Percentiles rank a stretch among this genome's conserved stretches.
These are phyloP conservation scores for Dictyostelium firmibasis DNA, from an alignment of 78 protist species.

Conservation along the genomic window DNA sequence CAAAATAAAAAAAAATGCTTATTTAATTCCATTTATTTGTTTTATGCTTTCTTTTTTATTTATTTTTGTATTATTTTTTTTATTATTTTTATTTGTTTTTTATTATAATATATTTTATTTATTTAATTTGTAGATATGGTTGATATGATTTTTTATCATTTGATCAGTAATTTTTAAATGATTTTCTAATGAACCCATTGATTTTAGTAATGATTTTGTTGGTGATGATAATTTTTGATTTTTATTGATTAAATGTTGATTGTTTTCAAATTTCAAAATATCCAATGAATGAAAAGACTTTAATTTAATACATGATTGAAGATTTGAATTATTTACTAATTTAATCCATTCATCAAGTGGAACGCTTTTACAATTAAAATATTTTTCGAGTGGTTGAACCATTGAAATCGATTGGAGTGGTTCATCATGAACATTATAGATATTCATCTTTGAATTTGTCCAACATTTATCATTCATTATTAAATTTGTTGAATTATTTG, in stretches of 20 bases:
- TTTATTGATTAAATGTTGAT: background rate
- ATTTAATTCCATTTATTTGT: no score
- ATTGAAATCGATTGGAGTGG: no score
- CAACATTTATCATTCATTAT: background rate
- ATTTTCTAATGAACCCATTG: background rate
- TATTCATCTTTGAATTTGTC: background rate
- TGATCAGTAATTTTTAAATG: background rate
- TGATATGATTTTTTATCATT: background rate
- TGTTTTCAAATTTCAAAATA: no score
- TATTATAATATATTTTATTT: no score
- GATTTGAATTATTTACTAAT: background rate
- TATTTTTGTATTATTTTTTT: no score
- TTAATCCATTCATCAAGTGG: background rate
- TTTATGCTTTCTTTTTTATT: no score
- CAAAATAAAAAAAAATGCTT: no score
- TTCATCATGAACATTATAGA: background rate
- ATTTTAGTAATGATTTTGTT: background rate
- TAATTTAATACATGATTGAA: background rate
- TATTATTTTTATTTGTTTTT: no score
- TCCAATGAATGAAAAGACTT: background rate
- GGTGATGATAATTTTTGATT: background rate
- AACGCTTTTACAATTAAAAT: background rate
- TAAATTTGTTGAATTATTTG: background rate
- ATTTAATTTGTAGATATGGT: background rate
- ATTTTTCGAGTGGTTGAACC: background rate